These are phyloP conservation scores for Marchantia paleacea DNA, from an alignment of 225 moss, liverwort and hornwort genomes.

Conservation along the genomic window DNA sequence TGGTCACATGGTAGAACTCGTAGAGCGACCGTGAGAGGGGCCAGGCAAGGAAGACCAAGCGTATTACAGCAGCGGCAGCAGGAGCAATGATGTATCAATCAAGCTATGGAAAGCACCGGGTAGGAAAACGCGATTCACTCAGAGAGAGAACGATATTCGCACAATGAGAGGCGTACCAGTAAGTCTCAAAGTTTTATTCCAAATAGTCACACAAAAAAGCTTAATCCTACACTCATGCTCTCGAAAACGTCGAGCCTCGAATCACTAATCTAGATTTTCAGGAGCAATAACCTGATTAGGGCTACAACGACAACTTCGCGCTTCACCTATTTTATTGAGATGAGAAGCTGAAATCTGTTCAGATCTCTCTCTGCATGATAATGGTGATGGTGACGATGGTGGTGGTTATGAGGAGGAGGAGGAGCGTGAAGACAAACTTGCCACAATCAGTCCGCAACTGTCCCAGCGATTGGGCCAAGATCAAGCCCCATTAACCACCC, in stretches of 20 bases:
- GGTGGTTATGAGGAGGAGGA: no score
- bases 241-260: neutral
- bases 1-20: neutral
- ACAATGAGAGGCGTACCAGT: neutral
- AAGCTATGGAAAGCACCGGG: neutral
- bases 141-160: neutral
- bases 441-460: neutral
- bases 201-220: conserved; percentile 9
- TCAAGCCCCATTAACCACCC: neutral
- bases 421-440: conserved; percentile 7
- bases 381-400: neutral
- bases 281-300: neutral
- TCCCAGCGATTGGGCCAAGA: neutral
- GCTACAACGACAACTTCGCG: conserved; percentile 2
- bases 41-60: neutral
- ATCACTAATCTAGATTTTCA: neutral
- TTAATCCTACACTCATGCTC: conserved; percentile 1
- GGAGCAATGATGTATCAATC: neutral
- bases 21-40: neutral
- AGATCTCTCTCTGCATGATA: neutral
- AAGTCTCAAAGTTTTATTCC: neutral
- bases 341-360: neutral
- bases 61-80: neutral
- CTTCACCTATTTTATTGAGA: conserved; percentile 1
- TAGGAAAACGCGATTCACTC: neutral